Conservation (phyloP, 1,284 basidiomycete species). For the Ceratobasidium papillatum region DNA sequence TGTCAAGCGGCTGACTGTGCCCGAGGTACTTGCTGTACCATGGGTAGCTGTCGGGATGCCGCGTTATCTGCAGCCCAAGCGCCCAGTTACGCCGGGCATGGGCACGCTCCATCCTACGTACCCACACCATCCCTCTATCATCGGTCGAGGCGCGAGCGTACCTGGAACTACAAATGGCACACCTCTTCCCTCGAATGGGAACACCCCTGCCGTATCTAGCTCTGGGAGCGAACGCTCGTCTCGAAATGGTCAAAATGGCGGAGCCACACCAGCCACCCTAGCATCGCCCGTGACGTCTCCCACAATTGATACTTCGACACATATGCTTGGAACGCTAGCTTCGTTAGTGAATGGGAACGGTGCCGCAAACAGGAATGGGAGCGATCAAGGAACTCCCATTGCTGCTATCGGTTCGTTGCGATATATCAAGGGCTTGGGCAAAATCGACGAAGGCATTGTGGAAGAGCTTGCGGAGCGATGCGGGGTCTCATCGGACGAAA, state of each 20-base stretch:
- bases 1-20: constrained; percentile 89
- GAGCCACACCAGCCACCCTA: constrained; percentile 42
- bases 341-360: constrained; percentile 66
- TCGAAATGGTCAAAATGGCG: constrained; percentile 4
- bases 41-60: constrained; percentile 90
- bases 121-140: constrained; percentile 20
- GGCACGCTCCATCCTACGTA: constrained; percentile 37
- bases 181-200: constrained; percentile 19
- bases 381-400: constrained; percentile 22
- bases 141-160: constrained; percentile 2
- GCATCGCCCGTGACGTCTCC: constrained; percentile 47
- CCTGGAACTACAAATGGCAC: constrained; percentile 15
- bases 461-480: constrained; percentile 82
- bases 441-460: constrained; percentile 90
- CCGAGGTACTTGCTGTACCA: constrained; percentile 87
- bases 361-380: constrained; percentile 13
- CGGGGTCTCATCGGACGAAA: constrained; percentile 82
- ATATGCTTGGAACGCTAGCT: constrained; percentile 74
- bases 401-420: constrained; percentile 57
- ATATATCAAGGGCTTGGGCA: constrained; percentile 82
- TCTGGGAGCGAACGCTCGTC: constrained; percentile 31
- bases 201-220: constrained; percentile 37
- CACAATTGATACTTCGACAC: constrained; percentile 51
- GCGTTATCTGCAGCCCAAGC: constrained; percentile 85
- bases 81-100: constrained; percentile 68